Percentiles rank a stretch among this genome's conserved stretches.
Evolutionary conservation across 1,139 yeast species (phyloP).

Genomic region (Yamadazyma trypodendri): DNA sequence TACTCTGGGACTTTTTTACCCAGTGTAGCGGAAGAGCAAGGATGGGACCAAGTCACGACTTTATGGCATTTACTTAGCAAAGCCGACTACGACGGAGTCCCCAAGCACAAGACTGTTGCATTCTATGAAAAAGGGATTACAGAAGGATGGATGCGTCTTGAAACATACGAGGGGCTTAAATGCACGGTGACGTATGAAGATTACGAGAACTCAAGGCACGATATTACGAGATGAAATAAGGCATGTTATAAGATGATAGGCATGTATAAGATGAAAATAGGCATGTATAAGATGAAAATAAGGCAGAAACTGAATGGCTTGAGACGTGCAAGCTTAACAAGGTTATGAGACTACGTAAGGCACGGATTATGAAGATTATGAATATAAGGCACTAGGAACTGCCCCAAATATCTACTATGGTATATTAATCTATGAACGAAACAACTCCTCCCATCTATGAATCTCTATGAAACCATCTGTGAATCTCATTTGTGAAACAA

Average conservation of each 20-base stretch:
- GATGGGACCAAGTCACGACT: constrained; percentile 76
- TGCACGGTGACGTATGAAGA: constrained; percentile 26
- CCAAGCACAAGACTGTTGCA: constrained; percentile 17
- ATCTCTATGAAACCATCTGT: constrained; percentile 2
- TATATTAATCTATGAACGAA: not conserved
- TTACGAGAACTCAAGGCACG: constrained; percentile 11
- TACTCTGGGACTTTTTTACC: constrained; percentile 85
- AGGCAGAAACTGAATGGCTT: no score
- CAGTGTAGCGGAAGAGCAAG: constrained; percentile 85
- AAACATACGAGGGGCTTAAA: constrained; percentile 42
- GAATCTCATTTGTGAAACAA: no score
- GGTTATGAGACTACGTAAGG: no score
- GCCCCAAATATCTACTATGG: no score
- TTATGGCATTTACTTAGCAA: constrained; percentile 67
- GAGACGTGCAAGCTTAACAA: no score
- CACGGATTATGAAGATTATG: no score
- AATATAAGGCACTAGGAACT: not conserved
- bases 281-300: no score
- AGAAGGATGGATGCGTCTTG: constrained; percentile 37
- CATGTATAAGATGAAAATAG: no score
- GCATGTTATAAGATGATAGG: no score
- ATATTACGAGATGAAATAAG: no score
- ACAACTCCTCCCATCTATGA: no score
- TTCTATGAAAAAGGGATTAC: constrained; percentile 32
- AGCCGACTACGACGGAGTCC: constrained; percentile 45